Base-by-base conservation (phyloP, 495 filamentous ascomycete genomes). In the Daldinia loculata region DNA sequence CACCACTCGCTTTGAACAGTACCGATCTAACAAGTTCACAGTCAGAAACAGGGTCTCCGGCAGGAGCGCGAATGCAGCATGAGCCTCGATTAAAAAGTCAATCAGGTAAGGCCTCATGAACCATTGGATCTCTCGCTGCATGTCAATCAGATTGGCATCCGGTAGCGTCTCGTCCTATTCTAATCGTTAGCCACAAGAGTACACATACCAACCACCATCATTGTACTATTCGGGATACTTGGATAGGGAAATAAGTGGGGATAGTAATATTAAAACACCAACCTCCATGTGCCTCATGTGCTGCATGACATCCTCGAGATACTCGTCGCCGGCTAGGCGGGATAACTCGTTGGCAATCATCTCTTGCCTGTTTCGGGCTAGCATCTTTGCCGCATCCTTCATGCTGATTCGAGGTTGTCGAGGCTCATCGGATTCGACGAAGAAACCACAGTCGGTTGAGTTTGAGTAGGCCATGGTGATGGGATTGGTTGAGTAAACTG, bases 81-180 rank as follows among this genome's bases (percentile, higher is more conserved):
- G 96, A 48, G 95, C 95, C 86, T 99, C 95, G 75, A 98, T 91
- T 59, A 99, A 87, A 84, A 99, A 99, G 83, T 99, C 95, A 70
- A 99, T 90, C 29, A 99, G 90, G 78, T 97, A 99, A 0, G 95
- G 95, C 71, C 95, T 87, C 95, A 99, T 99, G 84, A 94, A 98
- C 96, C 96, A 99, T 77, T 98, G 93, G 62, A 99, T 98, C 83
- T 99, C 95, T 52, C 93, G 92, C 80, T 99, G 95, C 78, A 98
- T 97, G 73, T 99, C 95, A 79, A 99, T 99, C 17, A 95, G 93
- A 73, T 94, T 94, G 75, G 97, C 93, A 78, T 99, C 96, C 32
- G 95, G 93, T 70, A 98, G 83, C 36, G 96, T 98, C 79, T 94
- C 89, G 72, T 88, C 83, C 95, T 98, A 30, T 30, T 57, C 48